Conservation (phyloP, 306 rosid genomes). For the Trifolium repens region DNA sequence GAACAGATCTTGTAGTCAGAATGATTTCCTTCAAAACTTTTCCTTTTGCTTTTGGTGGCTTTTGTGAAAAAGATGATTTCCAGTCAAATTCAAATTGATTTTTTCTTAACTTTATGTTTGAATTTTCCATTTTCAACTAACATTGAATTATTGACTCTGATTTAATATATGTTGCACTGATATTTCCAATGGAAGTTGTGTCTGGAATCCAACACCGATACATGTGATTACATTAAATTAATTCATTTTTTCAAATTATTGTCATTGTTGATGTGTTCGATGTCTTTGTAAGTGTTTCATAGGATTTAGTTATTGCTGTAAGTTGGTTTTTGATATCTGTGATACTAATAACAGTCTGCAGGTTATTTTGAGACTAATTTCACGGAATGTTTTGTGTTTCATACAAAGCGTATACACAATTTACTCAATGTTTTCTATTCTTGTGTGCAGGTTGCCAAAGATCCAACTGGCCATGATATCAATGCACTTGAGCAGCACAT, state of each 20-base stretch:
- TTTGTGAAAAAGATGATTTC: constrained; percentile 4
- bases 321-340: neutral
- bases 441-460: constrained; percentile 73
- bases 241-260: neutral
- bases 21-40: constrained; percentile 3
- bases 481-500: constrained; percentile 95
- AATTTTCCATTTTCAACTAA: constrained; percentile 1
- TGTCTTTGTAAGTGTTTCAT: neutral
- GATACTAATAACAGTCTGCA: neutral
- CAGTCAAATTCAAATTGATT: constrained; percentile 28
- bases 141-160: neutral
- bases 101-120: constrained; percentile 13
- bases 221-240: too few relatives aligned
- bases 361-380: neutral
- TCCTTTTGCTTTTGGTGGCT: neutral
- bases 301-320: neutral
- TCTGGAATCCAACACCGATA: too few relatives aligned
- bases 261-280: neutral
- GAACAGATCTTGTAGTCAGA: neutral
- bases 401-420: constrained; percentile 1
- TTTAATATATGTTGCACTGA: neutral
- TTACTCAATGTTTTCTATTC: constrained; percentile 28
- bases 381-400: neutral
- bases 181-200: too few relatives aligned
- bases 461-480: constrained; percentile 76